These are phyloP conservation scores for Dimargaris xerosporica DNA, from an alignment of 192 early-diverging fungal species.

Conservation along the genomic window DNA sequence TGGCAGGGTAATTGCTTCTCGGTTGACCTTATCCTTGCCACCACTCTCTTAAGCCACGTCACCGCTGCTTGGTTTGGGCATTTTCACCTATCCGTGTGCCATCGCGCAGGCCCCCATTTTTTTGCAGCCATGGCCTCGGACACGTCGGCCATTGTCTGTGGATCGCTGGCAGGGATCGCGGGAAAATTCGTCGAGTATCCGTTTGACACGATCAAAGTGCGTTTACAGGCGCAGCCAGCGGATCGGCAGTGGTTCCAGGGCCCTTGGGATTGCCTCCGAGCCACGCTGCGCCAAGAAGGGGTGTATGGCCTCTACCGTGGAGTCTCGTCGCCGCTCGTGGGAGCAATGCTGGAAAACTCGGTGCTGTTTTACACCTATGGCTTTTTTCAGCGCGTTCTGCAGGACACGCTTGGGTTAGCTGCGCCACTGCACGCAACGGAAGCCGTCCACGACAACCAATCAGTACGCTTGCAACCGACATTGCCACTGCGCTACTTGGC, in stretches of 20 bases:
- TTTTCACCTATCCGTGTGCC: too few species aligned
- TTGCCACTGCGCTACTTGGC: slow-evolving; percentile 54
- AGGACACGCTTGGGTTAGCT: slow-evolving; percentile 17
- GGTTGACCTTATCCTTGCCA: too few species aligned
- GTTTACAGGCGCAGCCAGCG: slow-evolving; percentile 72
- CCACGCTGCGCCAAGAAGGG: slow-evolving; percentile 66
- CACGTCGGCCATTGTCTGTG: neutral
- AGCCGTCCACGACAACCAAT: neutral
- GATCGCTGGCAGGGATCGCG: slow-evolving; percentile 62
- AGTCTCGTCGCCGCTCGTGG: slow-evolving; percentile 75
- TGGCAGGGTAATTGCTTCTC: too few species aligned
- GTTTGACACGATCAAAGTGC: slow-evolving; percentile 90
- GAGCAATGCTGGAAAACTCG: slow-evolving; percentile 90
- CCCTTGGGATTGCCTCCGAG: slow-evolving; percentile 61
- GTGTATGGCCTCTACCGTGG: slow-evolving; percentile 81
- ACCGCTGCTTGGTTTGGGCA: too few species aligned
- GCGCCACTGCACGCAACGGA: neutral
- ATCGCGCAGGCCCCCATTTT: too few species aligned
- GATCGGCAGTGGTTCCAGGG: slow-evolving; percentile 49
- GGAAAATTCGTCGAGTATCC: slow-evolving; percentile 94
- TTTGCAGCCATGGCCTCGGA: neutral
- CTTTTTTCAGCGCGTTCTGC: slow-evolving; percentile 60
- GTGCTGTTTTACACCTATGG: slow-evolving; percentile 79
- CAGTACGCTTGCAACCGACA: slow-evolving; percentile 18
- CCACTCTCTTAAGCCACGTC: too few species aligned